These are phyloP conservation scores for Dioszegia crocea DNA, from an alignment of 768 basidiomycete species.

Conservation along the genomic window DNA sequence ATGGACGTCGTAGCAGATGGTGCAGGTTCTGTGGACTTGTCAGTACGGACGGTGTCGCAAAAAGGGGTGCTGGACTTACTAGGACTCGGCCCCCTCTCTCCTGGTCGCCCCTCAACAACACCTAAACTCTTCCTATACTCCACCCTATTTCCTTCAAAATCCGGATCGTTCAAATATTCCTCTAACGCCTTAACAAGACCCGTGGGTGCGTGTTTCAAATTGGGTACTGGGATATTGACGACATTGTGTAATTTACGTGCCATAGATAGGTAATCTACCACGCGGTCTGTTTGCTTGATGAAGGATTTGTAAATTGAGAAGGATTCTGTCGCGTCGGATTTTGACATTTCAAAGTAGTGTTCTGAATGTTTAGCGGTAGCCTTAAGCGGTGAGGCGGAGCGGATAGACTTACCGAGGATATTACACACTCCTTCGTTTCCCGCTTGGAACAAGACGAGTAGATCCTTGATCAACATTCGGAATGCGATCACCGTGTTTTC, in stretches of 20 bases:
- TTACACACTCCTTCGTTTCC: slow-evolving; percentile 85
- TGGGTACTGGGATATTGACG: slow-evolving; percentile 88
- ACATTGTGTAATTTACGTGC: slow-evolving; percentile 90
- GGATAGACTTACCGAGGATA: slow-evolving; percentile 51
- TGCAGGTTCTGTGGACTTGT: not conserved
- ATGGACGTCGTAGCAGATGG: not conserved
- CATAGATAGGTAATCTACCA: slow-evolving; percentile 82
- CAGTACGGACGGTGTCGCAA: not conserved
- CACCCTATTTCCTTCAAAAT: slow-evolving; percentile 88
- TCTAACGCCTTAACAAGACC: slow-evolving; percentile 88
- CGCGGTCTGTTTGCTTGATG: slow-evolving; percentile 84
- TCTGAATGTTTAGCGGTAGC: slow-evolving; percentile 53
- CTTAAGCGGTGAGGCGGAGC: not conserved
- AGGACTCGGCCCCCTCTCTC: slow-evolving; percentile 21
- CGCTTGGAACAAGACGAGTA: slow-evolving; percentile 90
- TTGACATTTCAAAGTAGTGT: slow-evolving; percentile 98
- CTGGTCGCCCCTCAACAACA: slow-evolving; percentile 55
- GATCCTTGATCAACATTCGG: slow-evolving; percentile 91
- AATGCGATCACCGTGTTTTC: slow-evolving; percentile 82
- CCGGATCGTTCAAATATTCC: slow-evolving; percentile 92
- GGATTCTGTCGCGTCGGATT: slow-evolving; percentile 79
- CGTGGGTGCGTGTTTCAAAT: slow-evolving; percentile 87
- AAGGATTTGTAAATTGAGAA: slow-evolving; percentile 86
- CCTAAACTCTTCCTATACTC: slow-evolving; percentile 84
- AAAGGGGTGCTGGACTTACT: slow-evolving; percentile 6